A percentile compares a stretch with the other conserved stretches of the same genome.
phyloP scores from a whole-genome alignment of 106 monocot species.

The Hemerocallis citrina region DNA sequence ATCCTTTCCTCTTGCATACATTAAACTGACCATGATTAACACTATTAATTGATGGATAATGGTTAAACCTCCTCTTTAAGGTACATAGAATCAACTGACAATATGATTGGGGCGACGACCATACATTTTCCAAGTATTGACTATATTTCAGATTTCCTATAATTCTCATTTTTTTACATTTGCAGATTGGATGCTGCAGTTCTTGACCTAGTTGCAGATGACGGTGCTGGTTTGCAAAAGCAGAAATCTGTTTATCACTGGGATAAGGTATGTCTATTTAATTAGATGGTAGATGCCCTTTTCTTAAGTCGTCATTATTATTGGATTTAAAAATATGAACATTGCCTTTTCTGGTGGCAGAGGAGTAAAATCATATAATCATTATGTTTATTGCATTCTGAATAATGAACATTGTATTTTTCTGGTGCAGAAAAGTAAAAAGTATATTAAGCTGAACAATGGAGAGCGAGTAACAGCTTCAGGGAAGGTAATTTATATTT shows the following conservation, averaged over 20 bases:
- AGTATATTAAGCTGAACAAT: slow-evolving; percentile 92
- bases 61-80: too few species aligned
- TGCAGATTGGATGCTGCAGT: slow-evolving; percentile 90
- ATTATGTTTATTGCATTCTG: too few species aligned
- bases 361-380: slow-evolving; percentile 89
- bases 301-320: too few species aligned
- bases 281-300: background rate
- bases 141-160: background rate
- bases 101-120: too few species aligned
- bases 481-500: slow-evolving; percentile 99
- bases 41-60: too few species aligned
- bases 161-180: background rate
- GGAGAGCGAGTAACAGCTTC: slow-evolving; percentile 89
- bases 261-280: slow-evolving; percentile 67
- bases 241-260: slow-evolving; percentile 83
- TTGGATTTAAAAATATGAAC: background rate
- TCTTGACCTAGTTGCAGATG: slow-evolving; percentile 93
- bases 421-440: too few species aligned
- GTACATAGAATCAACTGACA: too few species aligned
- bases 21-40: too few species aligned
- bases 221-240: slow-evolving; percentile 69
- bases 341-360: slow-evolving; percentile 27
- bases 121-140: background rate
- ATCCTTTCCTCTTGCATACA: too few species aligned
- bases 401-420: too few species aligned